phyloP scores from a whole-genome alignment of 2,329 filamentous ascomycete species.

The Nakataea oryzae region DNA sequence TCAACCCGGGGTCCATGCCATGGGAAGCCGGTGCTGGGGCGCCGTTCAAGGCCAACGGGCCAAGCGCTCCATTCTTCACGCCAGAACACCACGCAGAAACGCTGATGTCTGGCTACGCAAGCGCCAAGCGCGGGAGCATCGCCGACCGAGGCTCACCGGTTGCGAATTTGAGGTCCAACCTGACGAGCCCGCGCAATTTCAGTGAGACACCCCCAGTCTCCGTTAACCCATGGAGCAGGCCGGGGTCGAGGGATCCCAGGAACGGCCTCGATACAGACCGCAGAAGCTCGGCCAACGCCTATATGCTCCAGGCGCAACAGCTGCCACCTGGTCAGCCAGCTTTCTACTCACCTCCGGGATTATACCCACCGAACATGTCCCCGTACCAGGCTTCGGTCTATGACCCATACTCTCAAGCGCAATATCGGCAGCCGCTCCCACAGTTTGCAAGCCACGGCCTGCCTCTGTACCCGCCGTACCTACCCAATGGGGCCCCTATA shows the following conservation, averaged over 20 bases:
- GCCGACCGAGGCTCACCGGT: slow-evolving; percentile 24
- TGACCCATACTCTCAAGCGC: slow-evolving; percentile 22
- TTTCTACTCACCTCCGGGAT: background rate
- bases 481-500: slow-evolving; percentile 15
- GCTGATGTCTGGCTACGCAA: background rate
- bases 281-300: background rate
- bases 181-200: slow-evolving; percentile 11
- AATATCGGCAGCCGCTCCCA: slow-evolving; percentile 22
- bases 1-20: slow-evolving; percentile 34
- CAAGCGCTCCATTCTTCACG: background rate
- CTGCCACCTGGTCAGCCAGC: background rate
- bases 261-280: slow-evolving; percentile 5
- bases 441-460: slow-evolving; percentile 17
- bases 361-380: background rate
- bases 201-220: slow-evolving; percentile 17
- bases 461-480: slow-evolving; percentile 13
- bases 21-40: slow-evolving; percentile 24
- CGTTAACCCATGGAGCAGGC: slow-evolving; percentile 26
- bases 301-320: background rate
- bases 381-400: slow-evolving; percentile 23
- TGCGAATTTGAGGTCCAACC: slow-evolving; percentile 1
- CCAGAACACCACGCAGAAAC: background rate
- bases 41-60: background rate
- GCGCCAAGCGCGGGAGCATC: slow-evolving; percentile 21
- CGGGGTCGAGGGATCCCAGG: slow-evolving; percentile 21